Base-by-base conservation (phyloP, 108 stramenopile species). In the Ochromonas danica region DNA sequence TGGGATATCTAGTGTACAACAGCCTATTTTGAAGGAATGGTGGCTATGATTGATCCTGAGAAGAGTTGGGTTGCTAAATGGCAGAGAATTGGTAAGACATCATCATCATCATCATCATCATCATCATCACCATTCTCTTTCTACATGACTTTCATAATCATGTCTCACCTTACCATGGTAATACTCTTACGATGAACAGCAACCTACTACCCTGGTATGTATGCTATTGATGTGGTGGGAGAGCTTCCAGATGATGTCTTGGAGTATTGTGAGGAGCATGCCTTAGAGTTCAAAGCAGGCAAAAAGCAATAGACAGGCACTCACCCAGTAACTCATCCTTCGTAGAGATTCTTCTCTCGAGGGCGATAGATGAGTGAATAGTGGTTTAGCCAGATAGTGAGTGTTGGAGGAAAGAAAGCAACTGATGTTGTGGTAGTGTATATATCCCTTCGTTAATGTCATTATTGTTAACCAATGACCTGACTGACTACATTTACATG, bases 151-250 rank as follows among this genome's bases (percentile, higher is more conserved):
- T 14, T 22, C 6, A 51, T 51, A 51, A 51, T 51, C 22, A 51
- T 51, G 6, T 51, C 22, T 51, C 22, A 51, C 22, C 14, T 51
- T 14, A 51, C 22, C 14, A 51, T 51, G 6, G 45, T 51, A 51
- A 51, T 22, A 0, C 28, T 67, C 2, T 70, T 79, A 30, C 30
- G 2, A 31, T 70, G 27, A 61, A 6, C 78, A 82, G 81, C 72
- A 43, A 40, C 35, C 1, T 84, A 78, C 67, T 40, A 79, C 17
- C 82, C 83, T 0, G 83, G 83, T 22, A 83, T 84, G 82, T 85
- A 85, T 77, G 84, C 84, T 39, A 81, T 85, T 31, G 80, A 84
- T 63, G 74, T 85, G 38, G 77, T 81, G 17, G 84, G 84, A 25
- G 81, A 84, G 39, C 71, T 85, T 42, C 84, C 84, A 27, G 0